phyloP scores from a whole-genome alignment of 2,329 filamentous ascomycete species.

The Fusarium sp. region DNA sequence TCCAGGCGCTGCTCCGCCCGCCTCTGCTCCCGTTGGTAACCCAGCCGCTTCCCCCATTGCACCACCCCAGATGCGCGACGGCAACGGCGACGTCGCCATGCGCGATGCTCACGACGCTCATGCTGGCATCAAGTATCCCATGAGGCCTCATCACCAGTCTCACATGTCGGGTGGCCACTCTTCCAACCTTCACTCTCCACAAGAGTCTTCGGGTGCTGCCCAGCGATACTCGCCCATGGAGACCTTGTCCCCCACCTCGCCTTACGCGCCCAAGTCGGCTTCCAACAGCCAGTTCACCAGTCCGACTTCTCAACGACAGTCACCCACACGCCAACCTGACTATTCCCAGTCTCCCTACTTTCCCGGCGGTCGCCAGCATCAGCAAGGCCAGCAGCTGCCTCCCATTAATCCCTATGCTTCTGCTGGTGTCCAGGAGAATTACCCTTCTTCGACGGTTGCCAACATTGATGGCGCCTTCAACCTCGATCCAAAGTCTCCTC shows the following conservation, averaged over 20 bases:
- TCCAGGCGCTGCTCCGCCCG: constrained; percentile 45
- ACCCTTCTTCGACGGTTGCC: constrained; percentile 80
- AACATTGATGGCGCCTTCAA: constrained; percentile 78
- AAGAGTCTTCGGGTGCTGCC: constrained; percentile 82
- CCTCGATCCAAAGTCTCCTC: constrained; percentile 72
- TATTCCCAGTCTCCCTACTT: constrained; percentile 76
- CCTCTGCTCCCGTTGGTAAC: constrained; percentile 60
- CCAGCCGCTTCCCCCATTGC: constrained; percentile 71
- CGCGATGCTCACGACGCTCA: constrained; percentile 89
- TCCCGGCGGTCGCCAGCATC: constrained; percentile 56
- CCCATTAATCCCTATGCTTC: constrained; percentile 80
- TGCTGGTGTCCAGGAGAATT: constrained; percentile 73
- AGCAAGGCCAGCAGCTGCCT: constrained; percentile 76
- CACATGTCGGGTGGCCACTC: constrained; percentile 70
- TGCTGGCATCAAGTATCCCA: constrained; percentile 87
- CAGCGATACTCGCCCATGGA: constrained; percentile 98
- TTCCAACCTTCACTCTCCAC: constrained; percentile 80
- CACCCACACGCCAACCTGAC: constrained; percentile 79
- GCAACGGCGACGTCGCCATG: constrained; percentile 86
- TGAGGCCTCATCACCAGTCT: constrained; percentile 84
- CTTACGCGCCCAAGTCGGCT: constrained; percentile 79
- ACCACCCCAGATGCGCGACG: constrained; percentile 76
- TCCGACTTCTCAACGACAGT: constrained; percentile 76
- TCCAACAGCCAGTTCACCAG: constrained; percentile 70
- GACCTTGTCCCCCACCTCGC: constrained; percentile 83